Conservation (phyloP, 495 filamentous ascomycete species). For the Durotheca rogersii region DNA sequence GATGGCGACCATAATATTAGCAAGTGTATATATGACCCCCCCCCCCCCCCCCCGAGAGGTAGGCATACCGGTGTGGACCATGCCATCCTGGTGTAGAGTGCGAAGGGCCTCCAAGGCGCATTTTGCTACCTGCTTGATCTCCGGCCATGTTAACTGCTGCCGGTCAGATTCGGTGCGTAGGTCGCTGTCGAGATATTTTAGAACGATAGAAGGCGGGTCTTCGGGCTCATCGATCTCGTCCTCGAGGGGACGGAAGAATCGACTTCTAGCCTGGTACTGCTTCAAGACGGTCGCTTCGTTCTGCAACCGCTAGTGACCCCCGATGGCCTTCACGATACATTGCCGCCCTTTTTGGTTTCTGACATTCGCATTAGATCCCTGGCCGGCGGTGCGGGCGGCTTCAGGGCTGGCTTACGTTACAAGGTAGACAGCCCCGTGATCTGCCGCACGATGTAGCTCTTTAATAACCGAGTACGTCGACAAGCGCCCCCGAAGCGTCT, state of each 20-base stretch:
- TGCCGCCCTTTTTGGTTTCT: no score
- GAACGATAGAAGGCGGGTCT: conserved; percentile 45
- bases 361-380: no score
- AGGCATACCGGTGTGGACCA: conserved; percentile 46
- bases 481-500: no score
- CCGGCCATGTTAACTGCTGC: conserved; percentile 38
- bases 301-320: conserved; percentile 38
- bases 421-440: no score
- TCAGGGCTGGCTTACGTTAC: no score
- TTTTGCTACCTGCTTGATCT: conserved; percentile 47
- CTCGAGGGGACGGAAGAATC: conserved; percentile 38
- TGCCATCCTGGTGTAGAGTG: conserved; percentile 42
- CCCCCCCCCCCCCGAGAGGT: no score
- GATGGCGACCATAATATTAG: no score
- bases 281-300: conserved; percentile 48
- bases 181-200: conserved; percentile 46
- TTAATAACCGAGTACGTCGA: no score
- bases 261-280: conserved; percentile 40
- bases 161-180: conserved; percentile 35
- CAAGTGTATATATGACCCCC: no score
- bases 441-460: no score
- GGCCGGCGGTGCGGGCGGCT: no score
- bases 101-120: conserved; percentile 41
- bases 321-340: conserved; percentile 43
- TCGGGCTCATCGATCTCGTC: conserved; percentile 42